Percentiles rank a stretch among this genome's conserved stretches.
Evolutionary conservation across 2,329 filamentous ascomycete genomes (phyloP).

Genomic region (Cladophialophora carrionii): DNA sequence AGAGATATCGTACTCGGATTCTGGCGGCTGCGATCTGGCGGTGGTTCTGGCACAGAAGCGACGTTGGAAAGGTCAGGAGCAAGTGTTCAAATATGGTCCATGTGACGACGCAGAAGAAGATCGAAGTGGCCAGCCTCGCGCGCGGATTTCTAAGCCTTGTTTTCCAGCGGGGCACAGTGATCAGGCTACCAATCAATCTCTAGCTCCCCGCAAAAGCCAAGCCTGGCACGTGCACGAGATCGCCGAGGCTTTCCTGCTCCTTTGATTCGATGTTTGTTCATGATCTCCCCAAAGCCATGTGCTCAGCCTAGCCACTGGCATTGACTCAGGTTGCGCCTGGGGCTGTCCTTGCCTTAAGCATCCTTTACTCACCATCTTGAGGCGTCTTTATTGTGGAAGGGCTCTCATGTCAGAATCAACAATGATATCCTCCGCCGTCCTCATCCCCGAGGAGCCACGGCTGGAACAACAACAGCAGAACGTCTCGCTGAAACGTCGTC

Average conservation of each 20-base stretch:
- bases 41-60: neutral
- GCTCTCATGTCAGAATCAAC: constrained; percentile 7
- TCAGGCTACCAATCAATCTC: neutral
- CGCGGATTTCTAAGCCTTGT: constrained; percentile 27
- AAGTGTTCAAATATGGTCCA: neutral
- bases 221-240: constrained; percentile 20
- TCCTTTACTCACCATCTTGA: neutral
- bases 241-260: constrained; percentile 15
- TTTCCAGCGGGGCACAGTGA: neutral
- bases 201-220: constrained; percentile 16
- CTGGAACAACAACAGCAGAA: constrained; percentile 15
- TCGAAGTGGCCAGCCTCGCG: constrained; percentile 20
- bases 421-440: constrained; percentile 45
- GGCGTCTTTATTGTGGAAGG: neutral
- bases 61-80: neutral
- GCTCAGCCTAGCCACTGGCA: neutral
- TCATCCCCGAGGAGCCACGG: constrained; percentile 40
- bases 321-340: neutral
- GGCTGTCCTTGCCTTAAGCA: neutral
- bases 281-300: neutral
- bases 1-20: neutral
- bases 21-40: neutral
- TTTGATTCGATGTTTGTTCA: constrained; percentile 20
- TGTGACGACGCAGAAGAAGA: constrained; percentile 6
- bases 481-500: constrained; percentile 31